phyloP scores from a whole-genome alignment of 257 asterid genomes.

The Craterostigma plantagineum region DNA sequence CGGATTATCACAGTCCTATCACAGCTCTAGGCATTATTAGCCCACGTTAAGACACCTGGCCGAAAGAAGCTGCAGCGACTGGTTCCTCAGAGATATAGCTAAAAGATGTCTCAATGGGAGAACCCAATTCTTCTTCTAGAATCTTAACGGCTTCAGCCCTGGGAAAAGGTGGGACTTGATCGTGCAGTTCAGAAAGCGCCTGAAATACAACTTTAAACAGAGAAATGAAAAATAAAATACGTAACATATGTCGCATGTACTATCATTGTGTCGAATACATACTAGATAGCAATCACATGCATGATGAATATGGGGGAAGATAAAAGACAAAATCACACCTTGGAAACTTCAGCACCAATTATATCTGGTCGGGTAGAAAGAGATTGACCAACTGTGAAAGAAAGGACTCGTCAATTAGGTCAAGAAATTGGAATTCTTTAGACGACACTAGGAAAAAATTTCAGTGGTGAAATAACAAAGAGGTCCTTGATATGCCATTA shows the following conservation, averaged over 20 bases:
- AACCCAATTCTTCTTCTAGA: slow-evolving; percentile 77
- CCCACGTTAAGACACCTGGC: slow-evolving; percentile 72
- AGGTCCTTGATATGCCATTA: slow-evolving; percentile 11
- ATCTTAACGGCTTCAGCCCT: slow-evolving; percentile 70
- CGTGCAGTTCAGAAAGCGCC: slow-evolving; percentile 91
- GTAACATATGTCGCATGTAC: not conserved
- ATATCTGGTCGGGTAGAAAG: slow-evolving; percentile 93
- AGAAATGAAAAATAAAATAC: slow-evolving; percentile 18
- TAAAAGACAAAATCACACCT: slow-evolving; percentile 27
- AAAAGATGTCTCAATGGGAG: slow-evolving; percentile 40
- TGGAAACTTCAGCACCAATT: slow-evolving; percentile 64
- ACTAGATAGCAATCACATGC: not conserved
- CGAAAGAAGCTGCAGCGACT: slow-evolving; percentile 99
- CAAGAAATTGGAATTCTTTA: too few relatives aligned
- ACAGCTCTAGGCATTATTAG: too few relatives aligned
- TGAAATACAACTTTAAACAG: slow-evolving; percentile 35
- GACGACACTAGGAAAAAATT: not conserved
- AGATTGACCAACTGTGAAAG: slow-evolving; percentile 87
- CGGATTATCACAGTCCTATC: too few relatives aligned
- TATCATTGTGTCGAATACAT: not conserved
- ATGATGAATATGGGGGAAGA: slow-evolving; percentile 3
- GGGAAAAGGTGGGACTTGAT: slow-evolving; percentile 83
- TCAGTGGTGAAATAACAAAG: too few relatives aligned
- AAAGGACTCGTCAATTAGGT: too few relatives aligned
- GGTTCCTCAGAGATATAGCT: slow-evolving; percentile 77